phyloP scores from a whole-genome alignment of 306 rosid genomes.

The Coriaria nepalensis region DNA sequence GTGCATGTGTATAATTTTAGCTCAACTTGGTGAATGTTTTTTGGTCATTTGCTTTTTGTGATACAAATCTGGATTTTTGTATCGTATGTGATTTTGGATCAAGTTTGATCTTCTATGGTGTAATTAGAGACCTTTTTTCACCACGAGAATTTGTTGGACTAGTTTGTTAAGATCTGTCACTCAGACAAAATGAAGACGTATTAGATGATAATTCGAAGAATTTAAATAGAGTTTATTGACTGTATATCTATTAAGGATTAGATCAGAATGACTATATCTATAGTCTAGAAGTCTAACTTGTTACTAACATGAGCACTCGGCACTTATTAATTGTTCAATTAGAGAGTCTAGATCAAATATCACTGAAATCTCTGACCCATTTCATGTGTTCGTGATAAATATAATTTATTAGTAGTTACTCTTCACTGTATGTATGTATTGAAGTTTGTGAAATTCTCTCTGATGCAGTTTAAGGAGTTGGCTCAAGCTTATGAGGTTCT shows the following conservation, averaged over 20 bases:
- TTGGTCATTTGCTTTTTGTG: background rate
- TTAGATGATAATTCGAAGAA: background rate
- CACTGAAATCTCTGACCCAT: too few relatives aligned
- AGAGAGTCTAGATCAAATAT: too few relatives aligned
- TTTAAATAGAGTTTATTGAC: too few relatives aligned
- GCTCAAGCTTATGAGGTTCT: conserved; percentile 85
- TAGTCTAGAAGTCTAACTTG: too few relatives aligned
- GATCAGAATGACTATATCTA: too few relatives aligned
- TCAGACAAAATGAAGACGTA: background rate
- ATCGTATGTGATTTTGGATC: background rate
- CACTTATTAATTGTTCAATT: too few relatives aligned
- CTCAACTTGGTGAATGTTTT: background rate
- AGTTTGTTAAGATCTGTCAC: background rate
- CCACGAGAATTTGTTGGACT: background rate
- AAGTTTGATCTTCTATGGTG: background rate
- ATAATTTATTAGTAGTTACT: too few relatives aligned
- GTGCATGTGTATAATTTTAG: background rate
- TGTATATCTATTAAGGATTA: too few relatives aligned
- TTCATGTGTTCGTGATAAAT: too few relatives aligned
- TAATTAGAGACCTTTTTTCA: background rate
- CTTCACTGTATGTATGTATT: too few relatives aligned
- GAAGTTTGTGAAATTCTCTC: background rate
- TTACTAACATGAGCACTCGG: too few relatives aligned
- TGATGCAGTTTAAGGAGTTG: conserved; percentile 60
- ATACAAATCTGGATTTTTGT: background rate